Conservation (phyloP, 2,329 filamentous ascomycete species). For the Aspergillus sp. region DNA sequence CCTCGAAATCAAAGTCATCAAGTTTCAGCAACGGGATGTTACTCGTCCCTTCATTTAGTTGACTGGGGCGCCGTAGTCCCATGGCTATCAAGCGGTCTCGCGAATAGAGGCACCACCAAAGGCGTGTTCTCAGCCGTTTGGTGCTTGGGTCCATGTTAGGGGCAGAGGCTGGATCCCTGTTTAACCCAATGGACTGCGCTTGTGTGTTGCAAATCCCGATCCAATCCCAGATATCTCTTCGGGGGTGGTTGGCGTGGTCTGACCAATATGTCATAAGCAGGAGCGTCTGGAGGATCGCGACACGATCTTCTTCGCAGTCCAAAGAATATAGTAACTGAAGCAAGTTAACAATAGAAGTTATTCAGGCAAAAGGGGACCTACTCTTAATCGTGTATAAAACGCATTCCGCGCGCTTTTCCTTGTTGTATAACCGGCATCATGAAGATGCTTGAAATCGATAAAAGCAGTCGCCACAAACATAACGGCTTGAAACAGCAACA, state of each 20-base stretch:
- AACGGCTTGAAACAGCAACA: constrained; percentile 83
- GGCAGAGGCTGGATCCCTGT: constrained; percentile 59
- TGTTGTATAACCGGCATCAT: constrained; percentile 64
- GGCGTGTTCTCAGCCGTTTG: constrained; percentile 73
- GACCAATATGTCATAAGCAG: constrained; percentile 92
- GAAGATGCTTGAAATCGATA: constrained; percentile 66
- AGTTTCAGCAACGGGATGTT: constrained; percentile 81
- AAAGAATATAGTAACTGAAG: constrained; percentile 77
- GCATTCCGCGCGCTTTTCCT: constrained; percentile 73
- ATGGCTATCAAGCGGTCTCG: constrained; percentile 81
- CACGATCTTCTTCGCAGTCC: constrained; percentile 80
- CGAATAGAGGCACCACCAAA: constrained; percentile 95
- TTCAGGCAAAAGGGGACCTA: constrained; percentile 42
- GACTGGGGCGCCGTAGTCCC: constrained; percentile 78
- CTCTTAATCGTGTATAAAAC: constrained; percentile 77
- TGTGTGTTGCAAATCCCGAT: constrained; percentile 85
- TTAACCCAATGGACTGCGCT: constrained; percentile 78
- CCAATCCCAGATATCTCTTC: constrained; percentile 93
- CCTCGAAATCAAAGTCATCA: constrained; percentile 69
- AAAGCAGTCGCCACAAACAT: constrained; percentile 87
- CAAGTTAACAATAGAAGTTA: constrained; percentile 1
- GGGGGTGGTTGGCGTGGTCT: constrained; percentile 74
- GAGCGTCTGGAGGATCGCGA: constrained; percentile 74
- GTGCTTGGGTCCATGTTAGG: constrained; percentile 61
- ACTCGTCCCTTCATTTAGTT: constrained; percentile 84